Evolutionary conservation across 2,329 filamentous ascomycete species (phyloP).

Genomic region (Alternaria ventricosa): DNA sequence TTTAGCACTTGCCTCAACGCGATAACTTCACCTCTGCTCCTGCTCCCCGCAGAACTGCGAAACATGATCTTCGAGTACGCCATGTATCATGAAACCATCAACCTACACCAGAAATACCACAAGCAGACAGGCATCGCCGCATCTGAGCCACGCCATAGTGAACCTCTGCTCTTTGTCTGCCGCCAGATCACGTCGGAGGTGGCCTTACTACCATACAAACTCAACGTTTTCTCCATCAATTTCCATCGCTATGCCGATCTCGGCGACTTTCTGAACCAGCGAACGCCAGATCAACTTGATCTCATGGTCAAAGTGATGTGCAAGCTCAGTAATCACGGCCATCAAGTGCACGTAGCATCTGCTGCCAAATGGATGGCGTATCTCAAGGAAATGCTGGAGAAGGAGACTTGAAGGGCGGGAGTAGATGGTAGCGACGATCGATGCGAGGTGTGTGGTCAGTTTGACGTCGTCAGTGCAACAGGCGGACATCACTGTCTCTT

Average conservation of each 20-base stretch:
- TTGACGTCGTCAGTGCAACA: neutral
- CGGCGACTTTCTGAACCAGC: accelerated
- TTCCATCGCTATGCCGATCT: accelerated
- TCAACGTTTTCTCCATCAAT: accelerated
- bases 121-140: too few species aligned
- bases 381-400: too few species aligned
- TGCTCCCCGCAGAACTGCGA: neutral
- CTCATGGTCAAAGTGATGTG: neutral
- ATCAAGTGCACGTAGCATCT: neutral
- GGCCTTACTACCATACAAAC: neutral
- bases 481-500: neutral
- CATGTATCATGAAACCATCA: too few species aligned
- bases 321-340: too few species aligned
- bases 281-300: neutral
- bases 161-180: neutral
- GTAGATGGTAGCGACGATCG: too few species aligned
- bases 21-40: neutral
- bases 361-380: neutral
- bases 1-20: neutral
- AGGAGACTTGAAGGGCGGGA: too few species aligned
- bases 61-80: neutral
- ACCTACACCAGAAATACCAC: too few species aligned
- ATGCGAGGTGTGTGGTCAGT: too few species aligned
- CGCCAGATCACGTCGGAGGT: neutral
- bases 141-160: too few species aligned